Conservation (phyloP, 768 basidiomycete genomes). For the Auricularia heimuer region DNA sequence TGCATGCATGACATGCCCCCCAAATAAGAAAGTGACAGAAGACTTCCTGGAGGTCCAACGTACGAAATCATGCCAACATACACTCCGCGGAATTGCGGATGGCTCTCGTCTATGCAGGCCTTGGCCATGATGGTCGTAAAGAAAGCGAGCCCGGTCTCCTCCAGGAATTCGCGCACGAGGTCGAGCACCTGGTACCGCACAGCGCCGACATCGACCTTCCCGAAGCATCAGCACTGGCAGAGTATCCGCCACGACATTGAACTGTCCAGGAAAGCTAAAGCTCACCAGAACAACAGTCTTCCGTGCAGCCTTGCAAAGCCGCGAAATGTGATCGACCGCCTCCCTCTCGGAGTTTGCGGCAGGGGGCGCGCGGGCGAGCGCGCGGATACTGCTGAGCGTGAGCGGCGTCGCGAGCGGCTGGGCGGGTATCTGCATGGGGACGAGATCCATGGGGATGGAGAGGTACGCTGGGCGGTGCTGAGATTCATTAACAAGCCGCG, state of each 20-base stretch:
- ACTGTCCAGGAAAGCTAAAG: neutral
- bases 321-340: conserved; percentile 63
- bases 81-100: neutral
- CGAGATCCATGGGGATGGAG: conserved; percentile 76
- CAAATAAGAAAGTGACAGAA: too few relatives aligned
- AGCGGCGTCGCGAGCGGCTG: conserved; percentile 54
- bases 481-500: neutral
- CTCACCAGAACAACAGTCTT: conserved; percentile 58
- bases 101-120: neutral
- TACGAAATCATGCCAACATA: neutral
- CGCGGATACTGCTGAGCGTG: conserved; percentile 21
- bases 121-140: conserved; percentile 79
- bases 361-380: conserved; percentile 12
- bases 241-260: too few relatives aligned
- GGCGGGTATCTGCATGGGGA: conserved; percentile 54
- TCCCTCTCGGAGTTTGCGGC: conserved; percentile 38
- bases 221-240: neutral
- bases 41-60: neutral
- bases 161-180: conserved; percentile 53
- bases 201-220: conserved; percentile 56
- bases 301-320: conserved; percentile 49
- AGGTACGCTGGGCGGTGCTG: conserved; percentile 84
- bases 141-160: conserved; percentile 59
- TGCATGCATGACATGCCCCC: neutral
- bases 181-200: conserved; percentile 57